Evolutionary conservation across 106 monocot genomes (phyloP), one percentile per base, ranked within the genome.

Genomic region (Hemerocallis citrina): DNA sequence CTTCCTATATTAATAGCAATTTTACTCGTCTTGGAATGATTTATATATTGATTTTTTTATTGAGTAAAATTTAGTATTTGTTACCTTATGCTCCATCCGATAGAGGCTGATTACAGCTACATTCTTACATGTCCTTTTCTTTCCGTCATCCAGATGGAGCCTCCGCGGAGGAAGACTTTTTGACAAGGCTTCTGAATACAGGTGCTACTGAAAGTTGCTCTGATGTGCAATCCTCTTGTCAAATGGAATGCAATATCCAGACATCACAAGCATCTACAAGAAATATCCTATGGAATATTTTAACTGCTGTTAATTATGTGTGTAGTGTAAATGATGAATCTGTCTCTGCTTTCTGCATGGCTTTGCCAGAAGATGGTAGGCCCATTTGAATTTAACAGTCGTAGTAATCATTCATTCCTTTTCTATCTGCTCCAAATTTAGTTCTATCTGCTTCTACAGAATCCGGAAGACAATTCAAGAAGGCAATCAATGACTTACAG

Each of bases 171-270:
- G 68, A 60, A 67, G 77, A 82, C 68, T 85, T 91, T 50, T 52
- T 85, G 57, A 67, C 43, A 33, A 87, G 85, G 54, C 74, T 85
- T 3, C 37, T 87, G 31, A 71, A 92, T 73, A 75, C 77, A 29
- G 84, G 75, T 47, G 79, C 82, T 6, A 77, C 84, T 61, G 77
- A 85, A 65, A 79, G 81, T 65, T 81, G 62, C 33, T 79, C 72
- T 31, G 76, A 34, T 64, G 43, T 41, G 67, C 31, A 32, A 12
- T 55, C 70, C n/a, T 7, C 49, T 55, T 56, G 48, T 49, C 57
- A 64, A 24, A 63, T 50, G 22, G 60, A 77, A 55, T 59, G 65
- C 70, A 46, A 61, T 59, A 30, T 39, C 34, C 31, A 28, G 34
- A 73, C 35, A 6, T 19, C 59, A 57, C 73, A 66, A 52, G 42